Conservation (phyloP, 768 basidiomycete species). For the Suillus clintonianus region DNA sequence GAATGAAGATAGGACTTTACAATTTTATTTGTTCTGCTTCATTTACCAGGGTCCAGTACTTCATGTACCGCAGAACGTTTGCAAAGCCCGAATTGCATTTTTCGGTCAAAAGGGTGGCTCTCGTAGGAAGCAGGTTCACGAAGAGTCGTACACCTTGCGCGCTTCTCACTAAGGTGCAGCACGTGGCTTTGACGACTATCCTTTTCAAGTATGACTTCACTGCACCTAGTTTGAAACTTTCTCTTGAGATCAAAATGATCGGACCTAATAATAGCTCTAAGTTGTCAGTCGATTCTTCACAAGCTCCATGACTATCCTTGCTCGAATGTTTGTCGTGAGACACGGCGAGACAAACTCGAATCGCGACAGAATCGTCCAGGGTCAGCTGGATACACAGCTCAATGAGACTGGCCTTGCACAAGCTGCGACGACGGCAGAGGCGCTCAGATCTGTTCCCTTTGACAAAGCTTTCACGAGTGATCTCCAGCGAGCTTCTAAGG, state of each 20-base stretch:
- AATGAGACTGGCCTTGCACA: constrained; percentile 65
- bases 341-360: constrained; percentile 83
- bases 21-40: too few relatives aligned
- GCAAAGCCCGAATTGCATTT: too few relatives aligned
- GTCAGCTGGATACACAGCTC: constrained; percentile 69
- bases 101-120: constrained; percentile 6
- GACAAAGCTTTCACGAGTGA: constrained; percentile 70
- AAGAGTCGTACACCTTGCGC: constrained; percentile 50
- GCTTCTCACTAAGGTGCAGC: constrained; percentile 65
- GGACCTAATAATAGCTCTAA: neutral
- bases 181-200: constrained; percentile 78
- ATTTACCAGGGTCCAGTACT: too few relatives aligned
- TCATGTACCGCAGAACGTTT: too few relatives aligned
- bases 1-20: too few relatives aligned
- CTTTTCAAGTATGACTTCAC: constrained; percentile 77
- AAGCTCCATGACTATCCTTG: constrained; percentile 22
- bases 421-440: constrained; percentile 54
- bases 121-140: constrained; percentile 52
- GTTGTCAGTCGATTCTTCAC: neutral
- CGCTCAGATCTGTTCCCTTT: constrained; percentile 56
- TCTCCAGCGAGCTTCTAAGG: constrained; percentile 65
- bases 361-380: constrained; percentile 64
- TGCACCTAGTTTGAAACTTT: too few relatives aligned
- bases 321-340: constrained; percentile 64
- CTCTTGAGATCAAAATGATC: neutral